Evolutionary conservation across 2,329 filamentous ascomycete genomes (phyloP).

Genomic region (Capronia coronata): DNA sequence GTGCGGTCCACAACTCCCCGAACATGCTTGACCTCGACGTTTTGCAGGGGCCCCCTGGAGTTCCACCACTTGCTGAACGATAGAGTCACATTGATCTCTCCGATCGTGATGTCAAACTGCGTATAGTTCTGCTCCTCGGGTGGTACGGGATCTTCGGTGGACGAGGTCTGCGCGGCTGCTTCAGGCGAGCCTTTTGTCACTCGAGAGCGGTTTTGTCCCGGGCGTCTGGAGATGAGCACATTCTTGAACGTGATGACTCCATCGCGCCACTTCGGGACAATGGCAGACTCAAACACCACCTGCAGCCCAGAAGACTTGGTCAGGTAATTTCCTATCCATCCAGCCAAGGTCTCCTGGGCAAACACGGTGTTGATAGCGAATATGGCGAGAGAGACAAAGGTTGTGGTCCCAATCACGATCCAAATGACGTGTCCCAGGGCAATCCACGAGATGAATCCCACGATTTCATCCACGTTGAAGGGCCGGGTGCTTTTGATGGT

Average conservation of each 20-base stretch:
- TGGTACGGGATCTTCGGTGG: slow-evolving; percentile 49
- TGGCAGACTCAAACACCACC: slow-evolving; percentile 94
- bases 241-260: slow-evolving; percentile 96
- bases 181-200: slow-evolving; percentile 88
- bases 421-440: slow-evolving; percentile 87
- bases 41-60: slow-evolving; percentile 80
- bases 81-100: slow-evolving; percentile 89
- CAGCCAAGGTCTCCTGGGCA: slow-evolving; percentile 89
- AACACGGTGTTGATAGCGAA: slow-evolving; percentile 92
- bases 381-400: slow-evolving; percentile 88
- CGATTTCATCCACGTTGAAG: slow-evolving; percentile 94
- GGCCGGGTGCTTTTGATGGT: slow-evolving; percentile 89
- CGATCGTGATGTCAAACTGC: slow-evolving; percentile 91
- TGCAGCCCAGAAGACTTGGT: slow-evolving; percentile 89
- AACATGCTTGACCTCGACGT: slow-evolving; percentile 91
- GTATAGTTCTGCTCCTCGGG: slow-evolving; percentile 91
- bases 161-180: slow-evolving; percentile 76
- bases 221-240: slow-evolving; percentile 87
- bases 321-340: slow-evolving; percentile 91
- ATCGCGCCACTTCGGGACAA: slow-evolving; percentile 91
- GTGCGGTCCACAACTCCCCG: slow-evolving; percentile 88
- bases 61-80: slow-evolving; percentile 99
- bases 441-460: slow-evolving; percentile 92
- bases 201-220: slow-evolving; percentile 67
- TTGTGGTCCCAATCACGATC: slow-evolving; percentile 94